Evolutionary conservation across 2,329 filamentous ascomycete genomes (phyloP).

Genomic region (Herpotrichia juniperi): DNA sequence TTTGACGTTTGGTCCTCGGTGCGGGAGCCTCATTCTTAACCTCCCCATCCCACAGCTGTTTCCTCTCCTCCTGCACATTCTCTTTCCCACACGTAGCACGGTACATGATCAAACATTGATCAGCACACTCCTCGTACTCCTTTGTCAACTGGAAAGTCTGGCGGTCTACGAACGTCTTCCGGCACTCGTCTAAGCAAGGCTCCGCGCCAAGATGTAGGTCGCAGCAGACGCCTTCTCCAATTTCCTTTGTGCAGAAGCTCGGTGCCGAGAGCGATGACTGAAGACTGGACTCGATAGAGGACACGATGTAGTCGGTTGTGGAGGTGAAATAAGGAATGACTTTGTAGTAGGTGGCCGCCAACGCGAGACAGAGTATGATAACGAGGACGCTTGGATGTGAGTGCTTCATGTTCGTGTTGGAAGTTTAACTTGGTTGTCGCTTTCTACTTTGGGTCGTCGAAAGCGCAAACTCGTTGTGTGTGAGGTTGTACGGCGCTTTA

Average conservation of each 20-base stretch:
- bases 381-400: background rate
- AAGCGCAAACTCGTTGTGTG: background rate
- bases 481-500: background rate
- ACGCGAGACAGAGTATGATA: constrained; percentile 5
- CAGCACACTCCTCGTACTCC: constrained; percentile 35
- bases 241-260: constrained; percentile 27
- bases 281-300: constrained; percentile 5
- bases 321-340: constrained; percentile 5
- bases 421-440: background rate
- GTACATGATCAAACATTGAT: constrained; percentile 18
- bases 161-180: constrained; percentile 29
- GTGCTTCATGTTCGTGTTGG: constrained; percentile 1
- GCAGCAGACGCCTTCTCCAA: constrained; percentile 31
- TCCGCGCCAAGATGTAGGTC: constrained; percentile 28
- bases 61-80: background rate
- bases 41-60: background rate
- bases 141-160: constrained; percentile 27
- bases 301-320: constrained; percentile 6
- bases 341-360: constrained; percentile 8
- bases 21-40: background rate
- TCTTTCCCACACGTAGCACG: constrained; percentile 1
- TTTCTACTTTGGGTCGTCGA: background rate
- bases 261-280: background rate
- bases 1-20: background rate
- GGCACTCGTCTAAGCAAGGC: constrained; percentile 35